A percentile compares a stretch with the other conserved stretches of the same genome.
Conservation (phyloP, 129 eudicot species). For the Chrysanthemum makinoi region DNA sequence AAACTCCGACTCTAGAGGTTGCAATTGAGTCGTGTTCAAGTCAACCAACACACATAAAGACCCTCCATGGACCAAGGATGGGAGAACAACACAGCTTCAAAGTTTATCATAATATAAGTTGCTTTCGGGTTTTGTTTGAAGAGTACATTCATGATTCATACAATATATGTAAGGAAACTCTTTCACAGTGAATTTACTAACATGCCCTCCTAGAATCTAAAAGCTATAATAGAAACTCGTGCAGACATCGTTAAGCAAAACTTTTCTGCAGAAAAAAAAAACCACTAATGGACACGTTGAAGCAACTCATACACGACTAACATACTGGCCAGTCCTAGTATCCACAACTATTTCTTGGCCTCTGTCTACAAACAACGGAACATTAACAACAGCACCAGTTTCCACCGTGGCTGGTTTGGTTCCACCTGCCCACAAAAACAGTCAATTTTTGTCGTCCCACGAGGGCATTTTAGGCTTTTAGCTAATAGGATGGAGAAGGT, state of each 20-base stretch:
- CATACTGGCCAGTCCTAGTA: conserved; percentile 82
- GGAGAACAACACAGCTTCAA: background rate
- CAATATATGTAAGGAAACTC: background rate
- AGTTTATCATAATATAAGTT: conserved; percentile 2
- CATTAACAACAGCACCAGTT: conserved; percentile 87
- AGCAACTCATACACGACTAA: conserved; percentile 57
- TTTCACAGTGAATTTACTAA: background rate
- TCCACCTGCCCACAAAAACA: conserved; percentile 54
- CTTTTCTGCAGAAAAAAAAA: conserved; percentile 4
- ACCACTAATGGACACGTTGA: background rate
- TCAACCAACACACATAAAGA: too few relatives aligned
- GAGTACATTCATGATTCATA: conserved; percentile 12
- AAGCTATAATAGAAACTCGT: background rate
- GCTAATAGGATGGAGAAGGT: background rate
- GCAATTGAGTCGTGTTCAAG: too few relatives aligned
- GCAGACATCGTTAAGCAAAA: conserved; percentile 2
- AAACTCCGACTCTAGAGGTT: too few relatives aligned
- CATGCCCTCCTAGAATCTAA: conserved; percentile 17
- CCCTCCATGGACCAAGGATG: background rate
- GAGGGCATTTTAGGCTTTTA: background rate
- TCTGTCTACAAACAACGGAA: conserved; percentile 70
- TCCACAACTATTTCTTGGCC: conserved; percentile 73
- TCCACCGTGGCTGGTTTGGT: conserved; percentile 83
- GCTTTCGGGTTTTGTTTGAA: background rate
- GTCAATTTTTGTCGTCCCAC: background rate